These are phyloP conservation scores for Friedmanniomyces simplex DNA, from an alignment of 495 filamentous ascomycete genomes.

Conservation along the genomic window DNA sequence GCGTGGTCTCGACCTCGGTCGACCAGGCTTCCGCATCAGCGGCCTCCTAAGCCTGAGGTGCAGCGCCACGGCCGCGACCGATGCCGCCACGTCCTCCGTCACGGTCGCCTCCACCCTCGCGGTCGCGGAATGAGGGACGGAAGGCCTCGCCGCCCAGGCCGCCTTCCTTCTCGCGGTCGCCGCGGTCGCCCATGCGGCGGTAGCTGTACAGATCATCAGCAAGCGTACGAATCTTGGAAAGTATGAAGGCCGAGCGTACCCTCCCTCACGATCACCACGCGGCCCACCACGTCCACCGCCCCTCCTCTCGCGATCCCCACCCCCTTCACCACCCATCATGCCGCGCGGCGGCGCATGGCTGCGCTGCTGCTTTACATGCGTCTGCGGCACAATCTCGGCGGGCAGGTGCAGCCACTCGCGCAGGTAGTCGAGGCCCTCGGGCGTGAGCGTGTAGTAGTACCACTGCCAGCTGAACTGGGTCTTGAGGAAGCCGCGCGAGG, in stretches of 20 bases:
- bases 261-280: constrained; percentile 38
- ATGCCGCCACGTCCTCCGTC: constrained; percentile 34
- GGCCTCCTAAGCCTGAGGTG: constrained; percentile 15
- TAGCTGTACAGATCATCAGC: neutral
- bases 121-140: constrained; percentile 62
- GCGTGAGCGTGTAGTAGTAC: constrained; percentile 99
- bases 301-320: constrained; percentile 5
- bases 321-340: constrained; percentile 93
- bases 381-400: constrained; percentile 97
- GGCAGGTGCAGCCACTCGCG: constrained; percentile 99
- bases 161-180: constrained; percentile 80
- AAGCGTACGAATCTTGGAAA: neutral
- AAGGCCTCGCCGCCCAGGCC: constrained; percentile 81
- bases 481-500: constrained; percentile 96
- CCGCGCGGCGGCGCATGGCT: constrained; percentile 95
- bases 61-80: constrained; percentile 69
- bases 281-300: constrained; percentile 56
- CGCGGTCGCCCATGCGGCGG: constrained; percentile 12
- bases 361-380: constrained; percentile 99
- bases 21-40: constrained; percentile 6
- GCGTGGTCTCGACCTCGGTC: neutral
- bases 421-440: constrained; percentile 99
- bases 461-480: constrained; percentile 99
- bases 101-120: neutral
- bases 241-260: neutral